Conservation (phyloP, 345 rosid species). For the Tarenaya hassleriana region DNA sequence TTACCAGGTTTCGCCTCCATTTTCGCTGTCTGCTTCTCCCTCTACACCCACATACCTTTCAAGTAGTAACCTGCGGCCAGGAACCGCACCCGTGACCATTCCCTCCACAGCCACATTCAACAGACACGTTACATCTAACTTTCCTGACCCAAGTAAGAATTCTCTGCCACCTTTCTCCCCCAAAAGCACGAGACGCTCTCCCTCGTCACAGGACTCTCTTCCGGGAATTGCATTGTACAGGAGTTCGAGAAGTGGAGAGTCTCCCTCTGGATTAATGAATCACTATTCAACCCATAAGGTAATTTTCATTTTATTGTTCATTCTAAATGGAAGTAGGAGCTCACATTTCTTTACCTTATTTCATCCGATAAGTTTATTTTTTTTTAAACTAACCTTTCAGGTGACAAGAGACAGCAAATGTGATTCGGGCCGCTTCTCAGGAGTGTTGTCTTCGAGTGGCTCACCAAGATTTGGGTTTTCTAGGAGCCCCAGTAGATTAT, state of each 20-base stretch:
- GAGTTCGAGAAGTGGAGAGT: conserved; percentile 63
- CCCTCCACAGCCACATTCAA: conserved; percentile 48
- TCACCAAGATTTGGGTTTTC: conserved; percentile 78
- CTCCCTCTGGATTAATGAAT: conserved; percentile 47
- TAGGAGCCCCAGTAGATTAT: conserved; percentile 76
- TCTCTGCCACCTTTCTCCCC: conserved; percentile 89
- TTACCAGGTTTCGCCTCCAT: conserved; percentile 85
- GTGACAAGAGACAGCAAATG: conserved; percentile 57
- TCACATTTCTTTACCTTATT: conserved; percentile 4
- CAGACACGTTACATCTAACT: conserved; percentile 60
- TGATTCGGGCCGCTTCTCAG: conserved; percentile 84
- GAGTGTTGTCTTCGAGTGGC: conserved; percentile 76
- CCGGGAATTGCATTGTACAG: conserved; percentile 54
- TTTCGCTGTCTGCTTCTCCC: conserved; percentile 66
- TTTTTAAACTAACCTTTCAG: conserved; percentile 27
- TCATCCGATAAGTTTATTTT: conserved; percentile 14
- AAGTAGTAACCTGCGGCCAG: conserved; percentile 42
- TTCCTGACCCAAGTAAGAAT: conserved; percentile 67
- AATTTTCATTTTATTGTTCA: conserved; percentile 1
- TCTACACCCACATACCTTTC: conserved; percentile 49
- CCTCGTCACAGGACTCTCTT: conserved; percentile 74
- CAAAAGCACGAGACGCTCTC: conserved; percentile 57
- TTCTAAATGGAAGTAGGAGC: background rate
- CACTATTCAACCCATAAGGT: conserved; percentile 63
- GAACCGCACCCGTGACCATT: conserved; percentile 77